A percentile compares a stretch with the other conserved stretches of the same genome.
phyloP scores from a whole-genome alignment of 2,329 filamentous ascomycete species.

The Paraconiothyrium brasiliense region DNA sequence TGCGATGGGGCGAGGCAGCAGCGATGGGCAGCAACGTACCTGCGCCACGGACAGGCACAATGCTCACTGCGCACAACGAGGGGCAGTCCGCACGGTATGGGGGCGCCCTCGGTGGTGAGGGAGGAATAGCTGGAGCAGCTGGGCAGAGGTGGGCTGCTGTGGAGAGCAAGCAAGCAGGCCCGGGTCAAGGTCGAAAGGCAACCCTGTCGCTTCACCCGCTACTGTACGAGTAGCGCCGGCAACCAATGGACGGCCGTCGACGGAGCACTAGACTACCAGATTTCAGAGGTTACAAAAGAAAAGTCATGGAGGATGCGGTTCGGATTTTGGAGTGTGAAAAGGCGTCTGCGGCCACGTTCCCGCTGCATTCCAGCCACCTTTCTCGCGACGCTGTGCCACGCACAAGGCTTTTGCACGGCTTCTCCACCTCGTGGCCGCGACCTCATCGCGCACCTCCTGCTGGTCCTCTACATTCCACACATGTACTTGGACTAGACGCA shows the following conservation, averaged over 20 bases:
- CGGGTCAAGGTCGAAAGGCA: slow-evolving; percentile 16
- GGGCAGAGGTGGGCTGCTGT: slow-evolving; percentile 16
- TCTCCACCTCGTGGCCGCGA: slow-evolving; percentile 16
- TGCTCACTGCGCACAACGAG: neutral
- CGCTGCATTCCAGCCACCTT: slow-evolving; percentile 18
- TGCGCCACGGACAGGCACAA: slow-evolving; percentile 22
- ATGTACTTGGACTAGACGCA: slow-evolving; percentile 5
- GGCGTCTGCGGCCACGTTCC: slow-evolving; percentile 16
- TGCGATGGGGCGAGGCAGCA: slow-evolving; percentile 7
- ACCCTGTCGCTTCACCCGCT: slow-evolving; percentile 10
- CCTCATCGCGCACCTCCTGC: slow-evolving; percentile 15
- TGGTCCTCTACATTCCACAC: slow-evolving; percentile 11
- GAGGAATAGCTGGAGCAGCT: slow-evolving; percentile 1
- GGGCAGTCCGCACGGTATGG: neutral
- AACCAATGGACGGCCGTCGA: slow-evolving; percentile 6
- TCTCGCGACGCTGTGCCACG: slow-evolving; percentile 9
- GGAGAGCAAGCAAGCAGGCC: slow-evolving; percentile 3
- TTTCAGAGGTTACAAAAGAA: neutral
- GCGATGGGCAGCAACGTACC: slow-evolving; percentile 22
- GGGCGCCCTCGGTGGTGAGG: slow-evolving; percentile 9
- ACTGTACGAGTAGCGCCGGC: slow-evolving; percentile 16
- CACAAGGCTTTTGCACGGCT: neutral
- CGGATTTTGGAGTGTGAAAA: neutral
- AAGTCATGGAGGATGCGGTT: neutral
- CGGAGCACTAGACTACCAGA: slow-evolving; percentile 4